Percentiles rank a stretch among this genome's conserved stretches.
Evolutionary conservation across 805 yeast genomes (phyloP).

Genomic region (Isabelozyma gotoi): DNA sequence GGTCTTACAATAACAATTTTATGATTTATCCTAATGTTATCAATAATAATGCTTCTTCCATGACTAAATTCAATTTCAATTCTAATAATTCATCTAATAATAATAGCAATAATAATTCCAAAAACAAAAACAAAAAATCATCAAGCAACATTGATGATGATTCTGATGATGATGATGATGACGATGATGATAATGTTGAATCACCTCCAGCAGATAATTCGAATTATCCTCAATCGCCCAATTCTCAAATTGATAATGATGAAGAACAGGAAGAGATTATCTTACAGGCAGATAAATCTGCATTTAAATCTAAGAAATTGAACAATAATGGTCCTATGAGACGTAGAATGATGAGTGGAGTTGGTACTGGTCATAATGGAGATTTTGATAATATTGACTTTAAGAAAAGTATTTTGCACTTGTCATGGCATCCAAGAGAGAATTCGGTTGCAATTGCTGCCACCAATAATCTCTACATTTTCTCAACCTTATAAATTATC

Average conservation of each 20-base stretch:
- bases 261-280: conserved; percentile 60
- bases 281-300: conserved; percentile 96
- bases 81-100: not conserved
- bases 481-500: conserved; percentile 61
- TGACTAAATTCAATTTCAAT: conserved; percentile 4
- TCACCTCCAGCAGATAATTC: conserved; percentile 22
- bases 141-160: conserved; percentile 37
- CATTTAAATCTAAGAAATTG: conserved; percentile 79
- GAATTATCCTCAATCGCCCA: conserved; percentile 32
- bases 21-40: conserved; percentile 92
- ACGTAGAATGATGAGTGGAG: conserved; percentile 51
- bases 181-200: conserved; percentile 23
- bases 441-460: conserved; percentile 98
- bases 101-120: not conserved
- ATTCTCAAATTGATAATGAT: conserved; percentile 26
- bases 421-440: conserved; percentile 98
- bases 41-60: conserved; percentile 13
- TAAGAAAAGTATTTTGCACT: conserved; percentile 89
- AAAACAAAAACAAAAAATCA: not conserved
- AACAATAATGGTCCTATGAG: conserved; percentile 39
- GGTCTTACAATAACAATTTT: conserved; percentile 94
- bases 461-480: conserved; percentile 87
- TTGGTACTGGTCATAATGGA: conserved; percentile 50
- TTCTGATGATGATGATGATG: conserved; percentile 30
- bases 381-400: conserved; percentile 85